Evolutionary conservation across 306 rosid species (phyloP).

Genomic region (Vigna trinervia): DNA sequence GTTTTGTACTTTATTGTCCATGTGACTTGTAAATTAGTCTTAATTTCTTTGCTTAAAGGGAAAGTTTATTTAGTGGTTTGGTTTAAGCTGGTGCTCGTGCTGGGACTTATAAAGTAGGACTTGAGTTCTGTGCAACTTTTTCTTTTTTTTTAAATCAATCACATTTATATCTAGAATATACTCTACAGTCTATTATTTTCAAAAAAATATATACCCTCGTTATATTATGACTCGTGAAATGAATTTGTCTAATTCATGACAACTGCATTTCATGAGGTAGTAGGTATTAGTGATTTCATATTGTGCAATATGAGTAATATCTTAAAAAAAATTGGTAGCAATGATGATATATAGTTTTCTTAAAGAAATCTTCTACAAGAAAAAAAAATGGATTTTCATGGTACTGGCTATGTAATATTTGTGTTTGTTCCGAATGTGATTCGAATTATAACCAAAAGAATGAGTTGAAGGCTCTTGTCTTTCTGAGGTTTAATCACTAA

Average conservation of each 20-base stretch:
- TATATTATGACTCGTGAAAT: not conserved
- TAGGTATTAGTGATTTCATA: not conserved
- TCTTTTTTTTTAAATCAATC: not conserved
- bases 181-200: not conserved
- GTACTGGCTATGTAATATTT: not conserved
- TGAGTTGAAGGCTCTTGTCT: slow-evolving; percentile 12
- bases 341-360: not conserved
- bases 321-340: not conserved
- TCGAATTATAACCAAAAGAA: not conserved
- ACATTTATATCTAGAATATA: not conserved
- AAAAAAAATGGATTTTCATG: not conserved
- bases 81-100: not conserved
- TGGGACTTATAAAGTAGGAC: not conserved
- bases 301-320: not conserved
- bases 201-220: not conserved
- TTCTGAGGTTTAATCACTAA: slow-evolving; percentile 9
- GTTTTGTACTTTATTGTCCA: slow-evolving; percentile 14
- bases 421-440: slow-evolving; percentile 1
- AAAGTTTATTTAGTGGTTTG: not conserved
- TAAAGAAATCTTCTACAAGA: not conserved
- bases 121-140: not conserved
- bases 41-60: slow-evolving; percentile 15
- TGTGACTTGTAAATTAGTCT: not conserved
- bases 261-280: not conserved
- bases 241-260: not conserved